Conservation (phyloP, 192 early-diverging fungal genomes). For the Coemansia sp. region DNA sequence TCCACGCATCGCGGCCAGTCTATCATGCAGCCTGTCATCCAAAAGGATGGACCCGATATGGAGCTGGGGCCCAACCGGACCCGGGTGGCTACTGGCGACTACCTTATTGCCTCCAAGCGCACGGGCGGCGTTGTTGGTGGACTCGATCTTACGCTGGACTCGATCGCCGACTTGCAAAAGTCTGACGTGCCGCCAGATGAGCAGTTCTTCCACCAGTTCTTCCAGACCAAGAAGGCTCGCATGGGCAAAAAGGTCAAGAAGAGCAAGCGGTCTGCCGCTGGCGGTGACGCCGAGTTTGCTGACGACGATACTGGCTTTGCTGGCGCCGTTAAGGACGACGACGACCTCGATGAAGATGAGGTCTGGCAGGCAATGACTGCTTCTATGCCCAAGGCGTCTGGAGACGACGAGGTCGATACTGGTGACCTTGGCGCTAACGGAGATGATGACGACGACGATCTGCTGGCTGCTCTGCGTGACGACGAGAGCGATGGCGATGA, state of each 20-base stretch:
- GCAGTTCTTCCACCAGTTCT: conserved; percentile 54
- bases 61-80: conserved; percentile 19
- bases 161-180: conserved; percentile 41
- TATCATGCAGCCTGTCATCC: conserved; percentile 59
- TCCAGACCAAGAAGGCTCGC: conserved; percentile 40
- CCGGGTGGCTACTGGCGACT: conserved; percentile 45
- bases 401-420: conserved; percentile 53
- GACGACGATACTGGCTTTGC: conserved; percentile 55
- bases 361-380: conserved; percentile 86
- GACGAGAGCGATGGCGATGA: conserved; percentile 36
- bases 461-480: conserved; percentile 54
- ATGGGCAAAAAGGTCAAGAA: conserved; percentile 47
- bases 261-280: conserved; percentile 55
- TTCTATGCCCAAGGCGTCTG: conserved; percentile 60
- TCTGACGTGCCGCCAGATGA: conserved; percentile 35
- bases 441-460: conserved; percentile 50
- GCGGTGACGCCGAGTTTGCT: conserved; percentile 53
- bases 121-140: conserved; percentile 64
- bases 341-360: conserved; percentile 78
- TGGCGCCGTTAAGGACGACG: conserved; percentile 38
- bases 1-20: conserved; percentile 41
- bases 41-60: conserved; percentile 25
- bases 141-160: conserved; percentile 37
- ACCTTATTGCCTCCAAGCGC: conserved; percentile 69
- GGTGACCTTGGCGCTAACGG: conserved; percentile 56